Evolutionary conservation across 345 rosid species (phyloP).

Genomic region (Xanthoceras sorbifolium): DNA sequence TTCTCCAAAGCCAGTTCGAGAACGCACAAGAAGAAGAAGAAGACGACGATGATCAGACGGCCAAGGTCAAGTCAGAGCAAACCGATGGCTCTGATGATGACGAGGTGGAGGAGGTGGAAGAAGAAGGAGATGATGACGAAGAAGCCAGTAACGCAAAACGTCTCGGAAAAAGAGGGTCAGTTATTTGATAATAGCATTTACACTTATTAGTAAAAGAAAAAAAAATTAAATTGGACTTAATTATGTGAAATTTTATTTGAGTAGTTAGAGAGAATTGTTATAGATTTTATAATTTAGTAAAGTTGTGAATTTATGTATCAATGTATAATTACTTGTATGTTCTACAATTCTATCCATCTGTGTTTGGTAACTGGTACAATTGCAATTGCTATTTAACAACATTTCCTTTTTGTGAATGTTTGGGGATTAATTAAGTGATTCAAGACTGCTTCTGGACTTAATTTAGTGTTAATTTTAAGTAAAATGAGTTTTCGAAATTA

Average conservation of each 20-base stretch:
- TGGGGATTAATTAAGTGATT: background rate
- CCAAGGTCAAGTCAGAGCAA: slow-evolving; percentile 29
- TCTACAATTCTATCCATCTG: background rate
- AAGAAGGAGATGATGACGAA: slow-evolving; percentile 14
- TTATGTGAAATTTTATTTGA: background rate
- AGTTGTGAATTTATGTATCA: background rate
- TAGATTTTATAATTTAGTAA: background rate
- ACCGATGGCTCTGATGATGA: slow-evolving; percentile 21
- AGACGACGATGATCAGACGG: slow-evolving; percentile 27
- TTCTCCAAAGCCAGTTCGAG: slow-evolving; percentile 39
- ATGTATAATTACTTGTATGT: no score
- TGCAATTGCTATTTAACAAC: background rate
- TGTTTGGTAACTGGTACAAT: background rate
- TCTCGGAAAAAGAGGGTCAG: slow-evolving; percentile 36
- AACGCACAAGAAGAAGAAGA: slow-evolving; percentile 25
- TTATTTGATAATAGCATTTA: slow-evolving; percentile 6
- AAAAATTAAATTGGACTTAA: no score
- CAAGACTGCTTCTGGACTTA: background rate
- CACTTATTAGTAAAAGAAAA: background rate
- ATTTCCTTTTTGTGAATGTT: background rate
- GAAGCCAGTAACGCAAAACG: slow-evolving; percentile 20
- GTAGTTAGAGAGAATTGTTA: background rate
- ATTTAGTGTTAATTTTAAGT: background rate
- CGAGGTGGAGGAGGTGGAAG: slow-evolving; percentile 19
- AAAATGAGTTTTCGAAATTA: slow-evolving; percentile 6